Evolutionary conservation across 768 basidiomycete species (phyloP).

Genomic region (Xanthoconium purpureum): DNA sequence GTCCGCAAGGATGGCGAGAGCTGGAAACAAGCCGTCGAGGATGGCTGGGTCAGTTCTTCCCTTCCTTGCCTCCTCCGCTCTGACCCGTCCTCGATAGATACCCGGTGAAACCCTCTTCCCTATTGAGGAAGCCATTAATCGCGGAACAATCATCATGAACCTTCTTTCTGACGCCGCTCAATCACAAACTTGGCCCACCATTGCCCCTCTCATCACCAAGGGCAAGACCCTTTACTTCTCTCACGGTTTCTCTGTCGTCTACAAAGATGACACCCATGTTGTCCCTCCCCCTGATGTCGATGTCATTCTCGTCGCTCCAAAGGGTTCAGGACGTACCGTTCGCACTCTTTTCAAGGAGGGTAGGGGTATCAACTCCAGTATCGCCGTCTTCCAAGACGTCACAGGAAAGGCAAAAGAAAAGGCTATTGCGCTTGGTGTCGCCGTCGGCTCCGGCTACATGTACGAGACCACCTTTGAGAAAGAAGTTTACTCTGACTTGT

Average conservation of each 20-base stretch:
- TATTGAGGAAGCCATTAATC: conserved; percentile 95
- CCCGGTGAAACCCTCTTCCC: conserved; percentile 97
- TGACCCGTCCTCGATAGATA: conserved; percentile 45
- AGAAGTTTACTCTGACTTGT: conserved; percentile 99
- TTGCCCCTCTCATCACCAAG: conserved; percentile 96
- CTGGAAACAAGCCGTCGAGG: conserved; percentile 93
- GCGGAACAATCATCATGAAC: conserved; percentile 99
- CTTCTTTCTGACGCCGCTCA: conserved; percentile 99
- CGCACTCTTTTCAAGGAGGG: conserved; percentile 99
- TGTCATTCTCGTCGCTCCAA: conserved; percentile 98
- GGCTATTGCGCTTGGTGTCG: conserved; percentile 92
- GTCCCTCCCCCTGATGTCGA: conserved; percentile 91
- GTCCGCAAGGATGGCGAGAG: conserved; percentile 96
- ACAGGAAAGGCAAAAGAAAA: conserved; percentile 98
- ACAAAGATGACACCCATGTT: conserved; percentile 95
- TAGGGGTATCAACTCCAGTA: conserved; percentile 92
- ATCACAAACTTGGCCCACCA: conserved; percentile 86
- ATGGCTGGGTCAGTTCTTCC: conserved; percentile 78
- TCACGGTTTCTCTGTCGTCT: conserved; percentile 98
- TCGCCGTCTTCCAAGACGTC: conserved; percentile 97
- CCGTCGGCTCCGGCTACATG: conserved; percentile 93
- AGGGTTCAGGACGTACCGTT: conserved; percentile 98
- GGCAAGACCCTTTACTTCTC: conserved; percentile 99
- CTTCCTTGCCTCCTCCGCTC: background rate
- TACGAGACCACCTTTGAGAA: conserved; percentile 99